These are phyloP conservation scores for Rhodosorus marinus DNA, from an alignment of 23 red algal genomes.

Conservation along the genomic window DNA sequence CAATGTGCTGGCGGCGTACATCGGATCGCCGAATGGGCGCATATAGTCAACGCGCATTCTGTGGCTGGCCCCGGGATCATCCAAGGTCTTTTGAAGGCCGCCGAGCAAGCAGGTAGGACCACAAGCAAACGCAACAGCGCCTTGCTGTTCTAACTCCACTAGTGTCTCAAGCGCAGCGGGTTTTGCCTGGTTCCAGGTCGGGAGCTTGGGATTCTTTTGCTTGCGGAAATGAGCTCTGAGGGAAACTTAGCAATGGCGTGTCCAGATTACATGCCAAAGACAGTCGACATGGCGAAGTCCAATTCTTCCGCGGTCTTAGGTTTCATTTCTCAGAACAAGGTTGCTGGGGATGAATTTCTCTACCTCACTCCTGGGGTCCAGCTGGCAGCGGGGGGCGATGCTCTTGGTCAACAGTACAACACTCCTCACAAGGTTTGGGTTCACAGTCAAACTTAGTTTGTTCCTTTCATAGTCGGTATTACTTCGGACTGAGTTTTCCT, in stretches of 20 bases:
- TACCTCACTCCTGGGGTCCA: slow-evolving; percentile 84
- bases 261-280: slow-evolving; percentile 33
- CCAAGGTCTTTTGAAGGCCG: slow-evolving; percentile 35
- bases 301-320: slow-evolving; percentile 53
- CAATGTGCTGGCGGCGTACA: slow-evolving; percentile 53
- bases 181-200: too few relatives aligned
- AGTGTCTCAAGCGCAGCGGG: too few relatives aligned
- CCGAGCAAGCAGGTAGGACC: slow-evolving; percentile 3
- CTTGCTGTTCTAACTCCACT: too few relatives aligned
- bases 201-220: slow-evolving; percentile 41
- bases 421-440: slow-evolving; percentile 50
- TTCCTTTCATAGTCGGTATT: too few relatives aligned
- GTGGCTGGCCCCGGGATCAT: slow-evolving; percentile 65
- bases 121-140: too few relatives aligned
- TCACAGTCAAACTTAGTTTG: too few relatives aligned
- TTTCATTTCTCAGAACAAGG: slow-evolving; percentile 54
- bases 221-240: slow-evolving; percentile 83
- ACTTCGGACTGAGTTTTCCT: too few relatives aligned
- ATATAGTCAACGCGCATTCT: slow-evolving; percentile 83
- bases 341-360: slow-evolving; percentile 20
- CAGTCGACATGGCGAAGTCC: slow-evolving; percentile 39
- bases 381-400: slow-evolving; percentile 40
- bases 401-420: slow-evolving; percentile 70
- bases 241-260: slow-evolving; percentile 57
- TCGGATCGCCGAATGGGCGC: slow-evolving; percentile 56